These are phyloP conservation scores for Amborella trichopoda DNA, from an alignment of 164 flowering plant genomes.

Conservation along the genomic window DNA sequence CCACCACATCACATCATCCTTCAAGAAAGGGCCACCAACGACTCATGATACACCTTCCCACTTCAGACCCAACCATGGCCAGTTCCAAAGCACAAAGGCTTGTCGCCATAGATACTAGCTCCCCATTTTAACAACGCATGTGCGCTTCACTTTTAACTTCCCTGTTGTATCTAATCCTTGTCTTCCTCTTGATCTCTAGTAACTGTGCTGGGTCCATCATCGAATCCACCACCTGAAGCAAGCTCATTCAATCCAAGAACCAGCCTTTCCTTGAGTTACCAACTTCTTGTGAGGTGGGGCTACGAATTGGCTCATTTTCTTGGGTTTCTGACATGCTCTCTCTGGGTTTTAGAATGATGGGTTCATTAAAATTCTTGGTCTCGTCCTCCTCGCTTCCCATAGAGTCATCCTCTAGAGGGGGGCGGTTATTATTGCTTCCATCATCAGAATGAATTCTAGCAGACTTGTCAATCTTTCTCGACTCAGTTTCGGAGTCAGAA, in stretches of 20 bases:
- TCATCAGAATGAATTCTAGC: constrained; percentile 38
- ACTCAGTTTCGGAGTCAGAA: constrained; percentile 79
- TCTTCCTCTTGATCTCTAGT: constrained; percentile 38
- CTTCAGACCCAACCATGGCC: no score
- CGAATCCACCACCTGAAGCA: constrained; percentile 87
- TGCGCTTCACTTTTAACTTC: not conserved
- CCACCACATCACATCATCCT: no score
- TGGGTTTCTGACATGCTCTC: constrained; percentile 16
- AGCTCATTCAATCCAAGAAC: constrained; percentile 90
- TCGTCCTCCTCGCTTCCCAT: constrained; percentile 33
- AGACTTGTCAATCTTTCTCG: constrained; percentile 31
- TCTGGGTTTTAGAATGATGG: not conserved
- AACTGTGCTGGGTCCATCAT: constrained; percentile 61
- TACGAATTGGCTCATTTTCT: constrained; percentile 26
- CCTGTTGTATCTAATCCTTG: constrained; percentile 27
- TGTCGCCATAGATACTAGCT: no score
- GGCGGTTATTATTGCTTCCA: constrained; percentile 42
- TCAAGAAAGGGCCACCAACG: no score
- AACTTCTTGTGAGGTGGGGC: constrained; percentile 27
- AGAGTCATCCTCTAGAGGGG: constrained; percentile 38
- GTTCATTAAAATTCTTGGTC: no score
- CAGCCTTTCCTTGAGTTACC: constrained; percentile 38
- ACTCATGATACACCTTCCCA: no score
- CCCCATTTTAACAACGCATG: no score
- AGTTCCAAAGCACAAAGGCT: no score